Base-by-base conservation (phyloP, 2,329 filamentous ascomycete species). In the Penicillium olsonii region DNA sequence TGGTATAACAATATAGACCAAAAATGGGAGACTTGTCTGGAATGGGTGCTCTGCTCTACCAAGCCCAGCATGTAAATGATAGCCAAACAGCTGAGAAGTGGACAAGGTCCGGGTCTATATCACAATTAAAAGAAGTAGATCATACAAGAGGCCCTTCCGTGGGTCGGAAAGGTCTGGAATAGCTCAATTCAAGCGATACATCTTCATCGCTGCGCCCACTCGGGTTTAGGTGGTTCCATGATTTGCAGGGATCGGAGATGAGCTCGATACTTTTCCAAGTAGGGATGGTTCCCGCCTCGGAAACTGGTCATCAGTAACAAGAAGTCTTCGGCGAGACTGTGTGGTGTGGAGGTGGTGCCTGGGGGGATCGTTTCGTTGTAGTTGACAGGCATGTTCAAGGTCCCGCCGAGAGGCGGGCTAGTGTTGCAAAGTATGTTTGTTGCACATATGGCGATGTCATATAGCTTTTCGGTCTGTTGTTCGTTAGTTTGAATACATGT, bases 391-490 rank as follows among this genome's bases (percentile, higher is more conserved):
- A 40, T 43, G 18, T 40, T 22, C 43, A 42, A 26, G 27, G 56
- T 18, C 45, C 50, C 49, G 42, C 56, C 59, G 22, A 55, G 56
- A 27, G 63, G 54, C 8, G 61, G 52, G 27, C 48, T 62, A 39
- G 60, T 54, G 37, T 64, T 67, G 42, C 59, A 65, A 19, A 61
- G 57, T 7, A 64, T 62, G 33, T 63, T 54, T n/a, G 65, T 61
- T 18, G 68, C 68, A 31, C 66, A 61, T 10, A 60, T 53, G 17
- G 66, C 66, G 29, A 73, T 72, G 46, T 74, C 69, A 35, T 66
- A 73, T 18, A 74, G 51, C 52, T 74, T 74, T 50, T 74, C 70
- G 12, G 70, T 65, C 62, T 71, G 37, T 11, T 48, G 45, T 10
- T 9, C 44, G 7, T 48, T 35, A 52, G 45, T 26, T 14, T 12